Evolutionary conservation across 345 rosid species (phyloP).

Genomic region (Hirschfeldia incana): DNA sequence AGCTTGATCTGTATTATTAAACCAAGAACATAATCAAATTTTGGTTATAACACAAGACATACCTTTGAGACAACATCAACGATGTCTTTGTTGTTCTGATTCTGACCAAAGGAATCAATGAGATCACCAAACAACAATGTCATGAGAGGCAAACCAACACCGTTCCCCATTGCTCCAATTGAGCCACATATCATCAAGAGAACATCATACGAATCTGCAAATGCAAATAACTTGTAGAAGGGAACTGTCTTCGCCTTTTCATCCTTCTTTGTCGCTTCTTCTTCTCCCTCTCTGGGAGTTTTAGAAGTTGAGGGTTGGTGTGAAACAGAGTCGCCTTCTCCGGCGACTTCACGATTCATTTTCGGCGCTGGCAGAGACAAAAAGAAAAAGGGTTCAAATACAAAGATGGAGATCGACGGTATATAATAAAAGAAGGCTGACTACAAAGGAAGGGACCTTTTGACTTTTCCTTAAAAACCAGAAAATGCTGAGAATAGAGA

Average conservation of each 20-base stretch:
- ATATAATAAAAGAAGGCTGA: not conserved
- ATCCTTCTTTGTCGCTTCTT: slow-evolving; percentile 28
- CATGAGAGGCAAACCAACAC: slow-evolving; percentile 64
- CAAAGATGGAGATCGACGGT: slow-evolving; percentile 17
- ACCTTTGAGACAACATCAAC: slow-evolving; percentile 51
- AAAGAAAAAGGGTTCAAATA: not conserved
- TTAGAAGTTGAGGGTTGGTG: slow-evolving; percentile 52
- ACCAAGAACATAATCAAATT: not conserved
- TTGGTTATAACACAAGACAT: too few species aligned
- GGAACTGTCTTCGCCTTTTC: slow-evolving; percentile 52
- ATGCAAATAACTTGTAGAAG: slow-evolving; percentile 62
- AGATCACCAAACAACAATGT: slow-evolving; percentile 65
- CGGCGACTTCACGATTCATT: slow-evolving; percentile 31
- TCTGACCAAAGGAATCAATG: slow-evolving; percentile 58
- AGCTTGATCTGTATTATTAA: slow-evolving; percentile 21
- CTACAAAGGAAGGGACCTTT: not conserved
- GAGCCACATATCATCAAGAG: slow-evolving; percentile 65
- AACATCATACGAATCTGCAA: slow-evolving; percentile 60
- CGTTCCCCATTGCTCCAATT: slow-evolving; percentile 69
- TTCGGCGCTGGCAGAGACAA: slow-evolving; percentile 17
- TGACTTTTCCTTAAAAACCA: not conserved
- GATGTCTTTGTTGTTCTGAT: slow-evolving; percentile 48
- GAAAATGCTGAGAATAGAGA: not conserved
- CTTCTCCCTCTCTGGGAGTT: slow-evolving; percentile 34
- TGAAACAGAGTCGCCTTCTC: slow-evolving; percentile 29